Evolutionary conservation across 1,284 basidiomycete species (phyloP), one percentile per base, ranked within the genome.

Genomic region (Singerocomus rubriflavus): DNA sequence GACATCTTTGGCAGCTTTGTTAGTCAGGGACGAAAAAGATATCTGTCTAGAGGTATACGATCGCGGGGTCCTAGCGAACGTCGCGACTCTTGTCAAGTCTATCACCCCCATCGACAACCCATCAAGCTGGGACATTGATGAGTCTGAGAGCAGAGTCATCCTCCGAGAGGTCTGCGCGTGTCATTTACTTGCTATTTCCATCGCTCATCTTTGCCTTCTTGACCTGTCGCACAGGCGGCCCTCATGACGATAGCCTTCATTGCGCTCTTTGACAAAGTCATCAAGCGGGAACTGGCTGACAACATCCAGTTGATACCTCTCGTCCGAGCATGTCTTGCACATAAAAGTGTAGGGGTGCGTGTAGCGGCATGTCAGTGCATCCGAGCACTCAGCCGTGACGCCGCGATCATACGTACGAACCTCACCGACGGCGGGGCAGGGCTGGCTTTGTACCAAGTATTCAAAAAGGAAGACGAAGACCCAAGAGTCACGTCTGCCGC

Each of bases 341-440:
- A 90, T 55, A 77, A 76, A 0, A 80, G 85, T 50, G 74, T 84
- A 16, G 88, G 88, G 1, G 85, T 94, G 2, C 81, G 92, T 6
- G 90, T 89, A 41, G 88, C 89, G 0, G 88, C 90, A 0, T 92
- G 90, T 63, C 92, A 94, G 61, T 88, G 88, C 57, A 78, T 91
- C 2, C 76, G 93, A n/a, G 87, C 88, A 0, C 73, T 96, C 32
- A 83, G 83, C 40, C 80, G 93, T 17, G 84, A 84, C 1, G 83
- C 93, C 0, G 80, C 84, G 0, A 85, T 93, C 3, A 71, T 94
- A 37, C 75, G 91, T 25, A 95, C 92, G 32, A 91, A 81, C 50
- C 77, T 96, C 9, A 79, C 92, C 9, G 93, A 96, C 61, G 83
- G 81, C 26, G 91, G 88, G 1, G 72, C 93, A 7, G 91, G 88